phyloP scores from a whole-genome alignment of 2,329 filamentous ascomycete genomes.

The Neocucurbitaria cava region DNA sequence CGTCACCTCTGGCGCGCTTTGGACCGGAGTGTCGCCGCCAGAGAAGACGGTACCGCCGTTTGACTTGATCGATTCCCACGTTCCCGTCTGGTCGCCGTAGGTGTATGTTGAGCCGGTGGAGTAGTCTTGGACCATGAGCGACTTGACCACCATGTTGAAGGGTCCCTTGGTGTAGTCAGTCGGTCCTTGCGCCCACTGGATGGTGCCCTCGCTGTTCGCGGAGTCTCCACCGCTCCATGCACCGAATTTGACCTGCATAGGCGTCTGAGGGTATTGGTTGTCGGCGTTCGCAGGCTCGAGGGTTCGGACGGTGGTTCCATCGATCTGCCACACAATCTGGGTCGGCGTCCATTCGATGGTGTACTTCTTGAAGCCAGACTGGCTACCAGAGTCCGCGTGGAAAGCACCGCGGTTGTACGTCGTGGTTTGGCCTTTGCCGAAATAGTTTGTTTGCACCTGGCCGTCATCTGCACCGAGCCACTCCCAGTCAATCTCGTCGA shows the following conservation, averaged over 20 bases:
- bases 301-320: slow-evolving; percentile 77
- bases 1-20: slow-evolving; percentile 67
- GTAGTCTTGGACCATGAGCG: slow-evolving; percentile 83
- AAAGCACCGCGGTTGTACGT: slow-evolving; percentile 89
- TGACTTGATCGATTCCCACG: slow-evolving; percentile 81
- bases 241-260: slow-evolving; percentile 93
- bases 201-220: slow-evolving; percentile 78
- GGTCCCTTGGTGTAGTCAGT: slow-evolving; percentile 86
- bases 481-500: slow-evolving; percentile 98
- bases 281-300: slow-evolving; percentile 74
- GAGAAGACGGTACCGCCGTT: slow-evolving; percentile 78
- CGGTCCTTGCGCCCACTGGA: slow-evolving; percentile 85
- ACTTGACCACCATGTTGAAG: slow-evolving; percentile 84
- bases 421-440: slow-evolving; percentile 86
- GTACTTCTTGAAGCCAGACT: slow-evolving; percentile 82
- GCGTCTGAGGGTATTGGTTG: slow-evolving; percentile 88
- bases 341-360: slow-evolving; percentile 88
- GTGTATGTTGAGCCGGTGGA: slow-evolving; percentile 86
- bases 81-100: slow-evolving; percentile 80
- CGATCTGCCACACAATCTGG: slow-evolving; percentile 86
- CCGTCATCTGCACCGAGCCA: slow-evolving; percentile 81
- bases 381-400: slow-evolving; percentile 72
- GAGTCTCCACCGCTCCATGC: slow-evolving; percentile 91
- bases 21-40: slow-evolving; percentile 61
- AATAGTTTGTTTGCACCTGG: slow-evolving; percentile 96